Evolutionary conservation across 2,329 filamentous ascomycete species (phyloP).

Genomic region (Aspergillus bombycis): DNA sequence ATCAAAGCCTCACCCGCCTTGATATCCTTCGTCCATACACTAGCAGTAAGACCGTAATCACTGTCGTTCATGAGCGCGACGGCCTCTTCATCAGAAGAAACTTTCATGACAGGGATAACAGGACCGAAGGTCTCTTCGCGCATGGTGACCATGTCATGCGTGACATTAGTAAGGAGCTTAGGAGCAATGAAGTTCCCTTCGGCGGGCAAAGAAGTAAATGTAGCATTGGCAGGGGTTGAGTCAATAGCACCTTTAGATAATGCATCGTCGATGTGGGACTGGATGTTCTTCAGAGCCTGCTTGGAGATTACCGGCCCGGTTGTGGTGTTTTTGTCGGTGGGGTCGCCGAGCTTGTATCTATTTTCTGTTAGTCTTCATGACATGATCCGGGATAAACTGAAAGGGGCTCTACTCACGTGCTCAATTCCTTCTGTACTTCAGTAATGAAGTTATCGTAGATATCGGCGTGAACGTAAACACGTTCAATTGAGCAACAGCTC

Average conservation of each 20-base stretch:
- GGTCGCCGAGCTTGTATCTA: conserved; percentile 64
- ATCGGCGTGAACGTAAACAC: conserved; percentile 81
- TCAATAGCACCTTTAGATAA: conserved; percentile 78
- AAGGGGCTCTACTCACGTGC: conserved; percentile 48
- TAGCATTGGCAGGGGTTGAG: conserved; percentile 74
- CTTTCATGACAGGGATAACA: conserved; percentile 84
- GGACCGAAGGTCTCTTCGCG: conserved; percentile 92
- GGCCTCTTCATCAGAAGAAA: conserved; percentile 77
- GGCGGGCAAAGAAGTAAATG: conserved; percentile 68
- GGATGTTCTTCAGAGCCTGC: conserved; percentile 72
- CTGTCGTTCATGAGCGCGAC: conserved; percentile 86
- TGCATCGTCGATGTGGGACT: conserved; percentile 78
- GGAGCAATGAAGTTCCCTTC: conserved; percentile 85
- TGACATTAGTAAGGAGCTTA: conserved; percentile 74
- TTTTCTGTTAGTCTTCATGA: neutral
- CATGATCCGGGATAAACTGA: rapidly evolving
- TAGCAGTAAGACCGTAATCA: conserved; percentile 86
- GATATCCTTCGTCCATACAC: conserved; percentile 90
- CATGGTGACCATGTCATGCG: conserved; percentile 84
- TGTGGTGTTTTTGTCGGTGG: conserved; percentile 72
- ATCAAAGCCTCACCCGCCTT: conserved; percentile 72
- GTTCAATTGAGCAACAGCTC: conserved; percentile 88
- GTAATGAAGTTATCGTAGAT: conserved; percentile 83
- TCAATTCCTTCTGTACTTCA: conserved; percentile 75
- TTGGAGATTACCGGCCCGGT: conserved; percentile 84